Evolutionary conservation across 1,139 yeast species (phyloP), one percentile per base, ranked within the genome.

Genomic region (Kurtzmaniella natalensis): DNA sequence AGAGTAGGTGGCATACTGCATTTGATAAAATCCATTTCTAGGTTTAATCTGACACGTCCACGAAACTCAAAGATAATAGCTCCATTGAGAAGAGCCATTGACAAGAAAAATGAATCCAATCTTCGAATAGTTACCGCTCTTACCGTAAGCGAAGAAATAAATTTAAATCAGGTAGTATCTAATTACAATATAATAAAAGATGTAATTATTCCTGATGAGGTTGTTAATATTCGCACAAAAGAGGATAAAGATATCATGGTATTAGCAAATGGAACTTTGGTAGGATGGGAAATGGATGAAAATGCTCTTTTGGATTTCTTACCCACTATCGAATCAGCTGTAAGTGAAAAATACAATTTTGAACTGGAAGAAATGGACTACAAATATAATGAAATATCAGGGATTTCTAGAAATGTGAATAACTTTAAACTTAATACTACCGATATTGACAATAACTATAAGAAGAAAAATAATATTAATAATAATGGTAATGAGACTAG

Each of bases 301-400:
- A 45, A 59, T 5, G 65, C 70, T 14, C 57, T 67, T 8, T 47
- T 78, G 2, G 76, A 78, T 2, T 57, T 83, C 15, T 51, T 80
- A 4, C 79, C 79, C 40, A 47, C 65, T 1, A 61, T 76, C 4
- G 44, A 50, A 25, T 43, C 47, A 1, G 48, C 64, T 7, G 47
- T 64, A 2, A 45, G 42, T 7, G 59, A 57, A 24, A 61, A 72
- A 4, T 79, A 79, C 46, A 61, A 61, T 4, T 54, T 50, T 2
- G 96, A 88, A 47, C 76, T 87, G 27, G 96, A 88, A 50, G 96
- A 88, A 48, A 75, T 88, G 76, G 96, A 88, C 53, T 88, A 66
- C 58, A 39, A 2, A 42, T 38, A 7, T 47, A 37, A 46, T 20
- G 40, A 47, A 17, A 31, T 11, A 21, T 21, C 23, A 21, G 4